Conservation (phyloP, 176 grass and related monocot genomes). For the Phoenix dactylifera region DNA sequence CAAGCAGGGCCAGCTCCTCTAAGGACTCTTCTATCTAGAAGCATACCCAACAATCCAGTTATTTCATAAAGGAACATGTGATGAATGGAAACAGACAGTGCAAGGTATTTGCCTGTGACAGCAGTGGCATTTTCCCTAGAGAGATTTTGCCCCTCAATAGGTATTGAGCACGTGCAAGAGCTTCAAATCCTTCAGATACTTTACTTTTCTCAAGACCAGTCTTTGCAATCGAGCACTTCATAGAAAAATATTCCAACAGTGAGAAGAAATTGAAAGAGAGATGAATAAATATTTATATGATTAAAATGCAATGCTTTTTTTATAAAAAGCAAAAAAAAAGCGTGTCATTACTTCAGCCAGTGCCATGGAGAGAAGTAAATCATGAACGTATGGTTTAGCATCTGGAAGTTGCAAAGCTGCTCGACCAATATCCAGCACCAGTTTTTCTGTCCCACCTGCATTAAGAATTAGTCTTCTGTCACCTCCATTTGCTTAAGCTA, state of each 20-base stretch:
- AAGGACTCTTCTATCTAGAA: conserved; percentile 96
- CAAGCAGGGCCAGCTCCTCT: conserved; percentile 96
- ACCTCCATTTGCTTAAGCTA: neutral
- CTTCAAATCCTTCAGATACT: conserved; percentile 89
- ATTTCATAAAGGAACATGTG: neutral
- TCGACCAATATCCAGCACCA: conserved; percentile 78
- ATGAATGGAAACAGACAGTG: conserved; percentile 8
- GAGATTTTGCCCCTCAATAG: conserved; percentile 77
- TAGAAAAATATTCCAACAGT: conserved; percentile 16
- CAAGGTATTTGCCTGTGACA: conserved; percentile 56
- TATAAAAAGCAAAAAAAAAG: too few relatives aligned
- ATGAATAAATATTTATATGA: too few relatives aligned
- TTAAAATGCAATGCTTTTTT: too few relatives aligned
- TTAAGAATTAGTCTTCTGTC: conserved; percentile 2
- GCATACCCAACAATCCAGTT: conserved; percentile 28
- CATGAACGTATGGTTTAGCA: conserved; percentile 76
- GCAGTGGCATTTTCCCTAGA: conserved; percentile 74
- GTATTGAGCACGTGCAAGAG: conserved; percentile 86
- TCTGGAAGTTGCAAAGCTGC: conserved; percentile 46
- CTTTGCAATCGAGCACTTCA: conserved; percentile 91
- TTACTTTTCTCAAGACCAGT: conserved; percentile 85
- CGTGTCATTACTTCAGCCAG: conserved; percentile 59
- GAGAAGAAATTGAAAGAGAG: too few relatives aligned
- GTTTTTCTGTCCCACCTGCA: conserved; percentile 89
- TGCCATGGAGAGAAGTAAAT: conserved; percentile 86